A percentile compares a stretch with the other conserved stretches of the same genome.
phyloP scores from a whole-genome alignment of 306 rosid species.

The Mimosa pudica region DNA sequence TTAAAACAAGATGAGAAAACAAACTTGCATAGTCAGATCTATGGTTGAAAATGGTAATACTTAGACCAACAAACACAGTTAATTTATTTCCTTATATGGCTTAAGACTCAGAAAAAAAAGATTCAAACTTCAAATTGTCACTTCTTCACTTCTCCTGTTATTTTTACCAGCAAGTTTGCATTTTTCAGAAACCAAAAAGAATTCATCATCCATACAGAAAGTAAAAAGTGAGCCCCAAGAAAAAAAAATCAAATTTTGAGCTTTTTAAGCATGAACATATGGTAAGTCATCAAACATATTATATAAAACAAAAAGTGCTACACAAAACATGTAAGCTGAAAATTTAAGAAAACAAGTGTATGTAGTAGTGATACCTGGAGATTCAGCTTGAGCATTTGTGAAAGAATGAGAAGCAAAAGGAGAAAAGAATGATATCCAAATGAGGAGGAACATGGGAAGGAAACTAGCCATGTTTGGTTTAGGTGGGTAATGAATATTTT shows the following conservation, averaged over 20 bases:
- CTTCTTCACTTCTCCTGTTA: constrained; percentile 9
- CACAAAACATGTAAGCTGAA: constrained; percentile 13
- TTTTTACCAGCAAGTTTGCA: constrained; percentile 27
- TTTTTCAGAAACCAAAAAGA: constrained; percentile 33
- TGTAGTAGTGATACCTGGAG: constrained; percentile 63
- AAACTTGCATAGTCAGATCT: constrained; percentile 27
- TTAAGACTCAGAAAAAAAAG: background rate
- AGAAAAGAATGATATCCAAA: constrained; percentile 49
- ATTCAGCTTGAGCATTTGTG: constrained; percentile 60
- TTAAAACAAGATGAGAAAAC: constrained; percentile 13
- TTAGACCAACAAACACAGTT: background rate
- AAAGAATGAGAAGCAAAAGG: constrained; percentile 44
- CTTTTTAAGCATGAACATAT: constrained; percentile 27
- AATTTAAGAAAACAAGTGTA: background rate
- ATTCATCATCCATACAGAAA: background rate
- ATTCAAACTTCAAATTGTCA: background rate
- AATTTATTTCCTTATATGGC: background rate
- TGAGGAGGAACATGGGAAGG: constrained; percentile 42
- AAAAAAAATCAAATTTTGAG: constrained; percentile 1
- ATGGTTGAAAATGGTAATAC: background rate
- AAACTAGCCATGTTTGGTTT: constrained; percentile 45
- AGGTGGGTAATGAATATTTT: background rate
- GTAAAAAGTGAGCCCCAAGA: background rate
- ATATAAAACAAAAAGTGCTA: constrained; percentile 1
- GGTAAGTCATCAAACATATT: constrained; percentile 30